These are phyloP conservation scores for Lactifluus echinatus DNA, from an alignment of 768 basidiomycete species.

Conservation along the genomic window DNA sequence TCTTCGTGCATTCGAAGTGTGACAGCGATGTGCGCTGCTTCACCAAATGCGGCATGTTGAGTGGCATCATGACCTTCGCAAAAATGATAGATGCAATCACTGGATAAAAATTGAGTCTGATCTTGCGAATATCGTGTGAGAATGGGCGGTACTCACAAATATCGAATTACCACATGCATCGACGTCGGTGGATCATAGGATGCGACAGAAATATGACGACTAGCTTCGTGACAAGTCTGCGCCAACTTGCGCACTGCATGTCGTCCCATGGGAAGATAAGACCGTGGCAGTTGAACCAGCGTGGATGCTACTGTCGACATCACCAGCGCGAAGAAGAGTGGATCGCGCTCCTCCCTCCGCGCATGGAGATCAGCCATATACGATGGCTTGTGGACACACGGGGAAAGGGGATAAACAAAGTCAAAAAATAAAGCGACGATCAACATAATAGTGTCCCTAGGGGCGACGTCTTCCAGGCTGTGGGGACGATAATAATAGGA, in stretches of 20 bases:
- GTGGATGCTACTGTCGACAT: slow-evolving; percentile 86
- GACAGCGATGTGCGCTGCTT: slow-evolving; percentile 76
- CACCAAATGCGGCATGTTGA: slow-evolving; percentile 80
- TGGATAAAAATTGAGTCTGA: slow-evolving; percentile 25
- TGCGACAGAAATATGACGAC: slow-evolving; percentile 68
- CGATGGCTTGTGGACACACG: slow-evolving; percentile 84
- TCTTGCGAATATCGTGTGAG: slow-evolving; percentile 1
- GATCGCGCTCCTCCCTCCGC: slow-evolving; percentile 75
- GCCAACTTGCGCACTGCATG: slow-evolving; percentile 79
- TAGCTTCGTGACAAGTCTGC: slow-evolving; percentile 74
- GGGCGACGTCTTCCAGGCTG: slow-evolving; percentile 73
- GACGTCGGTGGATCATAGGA: slow-evolving; percentile 80
- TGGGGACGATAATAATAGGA: slow-evolving; percentile 68
- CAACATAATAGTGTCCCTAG: slow-evolving; percentile 69
- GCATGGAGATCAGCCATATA: slow-evolving; percentile 86
- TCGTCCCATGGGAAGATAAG: slow-evolving; percentile 82
- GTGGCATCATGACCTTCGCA: slow-evolving; percentile 84
- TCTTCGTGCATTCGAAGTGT: slow-evolving; percentile 84
- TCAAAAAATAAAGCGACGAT: slow-evolving; percentile 89
- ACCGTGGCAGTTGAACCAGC: slow-evolving; percentile 79
- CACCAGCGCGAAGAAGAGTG: slow-evolving; percentile 84
- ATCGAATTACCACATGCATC: slow-evolving; percentile 80
- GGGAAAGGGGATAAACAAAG: slow-evolving; percentile 86
- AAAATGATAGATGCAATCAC: slow-evolving; percentile 81
- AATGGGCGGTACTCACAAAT: slow-evolving; percentile 53